phyloP scores from a whole-genome alignment of 148 eudicot species.

The Amaranthus cruentus region DNA sequence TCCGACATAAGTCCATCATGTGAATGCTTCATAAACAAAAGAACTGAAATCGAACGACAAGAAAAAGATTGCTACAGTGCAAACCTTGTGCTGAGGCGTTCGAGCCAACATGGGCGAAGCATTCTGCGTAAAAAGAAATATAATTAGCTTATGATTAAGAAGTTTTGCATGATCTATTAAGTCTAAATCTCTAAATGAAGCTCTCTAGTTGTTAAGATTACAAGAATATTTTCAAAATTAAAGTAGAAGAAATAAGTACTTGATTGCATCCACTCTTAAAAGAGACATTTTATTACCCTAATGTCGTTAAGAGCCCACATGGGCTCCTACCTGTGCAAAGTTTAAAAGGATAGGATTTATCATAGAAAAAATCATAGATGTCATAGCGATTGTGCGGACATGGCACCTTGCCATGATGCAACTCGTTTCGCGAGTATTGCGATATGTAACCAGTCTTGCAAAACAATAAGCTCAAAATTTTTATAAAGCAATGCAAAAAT shows the following conservation, averaged over 20 bases:
- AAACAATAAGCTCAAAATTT: no score
- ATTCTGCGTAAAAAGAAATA: constrained; percentile 43
- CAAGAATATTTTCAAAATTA: neutral
- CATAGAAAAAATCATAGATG: no score
- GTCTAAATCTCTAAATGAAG: neutral
- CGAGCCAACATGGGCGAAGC: constrained; percentile 67
- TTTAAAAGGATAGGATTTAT: no score
- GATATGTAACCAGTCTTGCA: no score
- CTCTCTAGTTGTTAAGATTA: neutral
- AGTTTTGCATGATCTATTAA: neutral
- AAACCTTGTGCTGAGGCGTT: constrained; percentile 49
- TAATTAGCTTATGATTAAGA: constrained; percentile 18
- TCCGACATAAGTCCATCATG: constrained; percentile 4
- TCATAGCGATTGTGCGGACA: no score
- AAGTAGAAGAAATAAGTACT: neutral
- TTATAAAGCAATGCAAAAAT: no score
- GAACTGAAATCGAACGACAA: neutral
- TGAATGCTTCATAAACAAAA: neutral
- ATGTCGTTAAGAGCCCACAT: no score
- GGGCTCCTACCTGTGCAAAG: no score
- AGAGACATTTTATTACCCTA: no score
- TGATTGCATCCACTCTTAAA: no score
- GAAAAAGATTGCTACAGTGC: constrained; percentile 15
- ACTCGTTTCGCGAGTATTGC: no score
- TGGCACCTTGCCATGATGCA: no score